Percentiles rank a stretch among this genome's conserved stretches.
These are phyloP conservation scores for Penicillium angulare DNA, from an alignment of 495 filamentous ascomycete genomes.

Conservation along the genomic window DNA sequence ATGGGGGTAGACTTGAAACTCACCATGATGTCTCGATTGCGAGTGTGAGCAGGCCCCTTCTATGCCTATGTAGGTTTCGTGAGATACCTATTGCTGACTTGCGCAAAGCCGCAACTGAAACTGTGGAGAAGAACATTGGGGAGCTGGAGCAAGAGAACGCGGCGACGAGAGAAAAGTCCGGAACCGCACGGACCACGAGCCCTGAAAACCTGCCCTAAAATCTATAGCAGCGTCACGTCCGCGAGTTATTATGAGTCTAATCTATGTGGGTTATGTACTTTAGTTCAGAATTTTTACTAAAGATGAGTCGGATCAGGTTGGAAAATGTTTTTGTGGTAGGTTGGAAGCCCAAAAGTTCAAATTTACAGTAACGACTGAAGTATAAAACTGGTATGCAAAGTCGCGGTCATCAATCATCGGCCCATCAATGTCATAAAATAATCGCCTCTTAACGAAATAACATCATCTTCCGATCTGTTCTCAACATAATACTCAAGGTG, in stretches of 20 bases:
- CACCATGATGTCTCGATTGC: constrained; percentile 93
- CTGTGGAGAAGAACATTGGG: constrained; percentile 30
- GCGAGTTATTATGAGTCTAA: background rate
- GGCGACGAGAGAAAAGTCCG: constrained; percentile 24
- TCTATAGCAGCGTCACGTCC: background rate
- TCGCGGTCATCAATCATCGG: constrained; percentile 21
- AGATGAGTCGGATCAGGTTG: background rate
- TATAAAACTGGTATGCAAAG: constrained; percentile 12
- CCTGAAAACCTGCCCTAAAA: constrained; percentile 26
- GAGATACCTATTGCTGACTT: constrained; percentile 10
- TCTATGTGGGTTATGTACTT: too few relatives aligned
- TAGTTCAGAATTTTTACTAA: background rate
- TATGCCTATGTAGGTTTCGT: constrained; percentile 13
- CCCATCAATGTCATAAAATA: constrained; percentile 39
- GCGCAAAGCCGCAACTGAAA: constrained; percentile 20
- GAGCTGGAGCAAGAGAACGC: background rate
- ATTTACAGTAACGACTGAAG: constrained; percentile 17
- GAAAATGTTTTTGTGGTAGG: background rate
- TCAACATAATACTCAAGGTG: background rate
- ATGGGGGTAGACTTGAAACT: background rate
- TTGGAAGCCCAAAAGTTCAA: background rate
- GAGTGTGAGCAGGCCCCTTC: constrained; percentile 61
- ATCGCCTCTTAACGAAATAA: constrained; percentile 14
- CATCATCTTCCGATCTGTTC: constrained; percentile 10
- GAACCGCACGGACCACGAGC: constrained; percentile 33